phyloP scores from a whole-genome alignment of 75 land plant genomes.

The Isoetes taiwanensis region DNA sequence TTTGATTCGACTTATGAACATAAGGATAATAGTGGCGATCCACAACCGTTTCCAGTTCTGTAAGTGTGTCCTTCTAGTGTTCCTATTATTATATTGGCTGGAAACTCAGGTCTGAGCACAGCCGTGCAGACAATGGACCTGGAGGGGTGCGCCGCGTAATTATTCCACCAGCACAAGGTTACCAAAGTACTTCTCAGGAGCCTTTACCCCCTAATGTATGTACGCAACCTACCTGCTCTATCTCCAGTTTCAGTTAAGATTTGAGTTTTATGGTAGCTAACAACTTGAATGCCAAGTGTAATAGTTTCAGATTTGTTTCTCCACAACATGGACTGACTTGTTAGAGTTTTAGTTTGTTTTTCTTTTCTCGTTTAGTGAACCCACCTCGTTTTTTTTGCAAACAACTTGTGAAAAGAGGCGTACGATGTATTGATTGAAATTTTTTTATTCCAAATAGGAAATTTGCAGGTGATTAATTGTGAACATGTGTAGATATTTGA shows the following conservation, averaged over 20 bases:
- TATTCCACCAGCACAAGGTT: slow-evolving; percentile 86
- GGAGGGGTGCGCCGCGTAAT: slow-evolving; percentile 66
- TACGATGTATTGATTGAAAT: too few relatives aligned
- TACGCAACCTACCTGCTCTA: background rate
- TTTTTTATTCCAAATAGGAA: too few relatives aligned
- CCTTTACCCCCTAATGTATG: slow-evolving; percentile 81
- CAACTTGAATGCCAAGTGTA: too few relatives aligned
- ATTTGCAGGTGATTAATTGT: too few relatives aligned
- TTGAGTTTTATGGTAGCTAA: background rate
- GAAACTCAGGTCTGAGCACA: slow-evolving; percentile 64
- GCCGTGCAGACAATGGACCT: slow-evolving; percentile 64
- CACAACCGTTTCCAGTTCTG: slow-evolving; percentile 61
- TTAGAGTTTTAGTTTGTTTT: too few relatives aligned
- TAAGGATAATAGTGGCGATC: slow-evolving; percentile 53
- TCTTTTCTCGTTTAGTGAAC: too few relatives aligned
- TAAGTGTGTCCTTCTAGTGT: too few relatives aligned
- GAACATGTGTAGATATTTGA: slow-evolving; percentile 67
- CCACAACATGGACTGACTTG: too few relatives aligned
- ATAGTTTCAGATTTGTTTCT: too few relatives aligned
- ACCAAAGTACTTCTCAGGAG: slow-evolving; percentile 67
- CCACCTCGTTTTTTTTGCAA: too few relatives aligned
- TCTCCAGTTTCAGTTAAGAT: background rate
- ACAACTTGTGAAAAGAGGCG: too few relatives aligned
- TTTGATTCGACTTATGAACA: slow-evolving; percentile 90
- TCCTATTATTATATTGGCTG: too few relatives aligned